phyloP scores from a whole-genome alignment of 2,329 filamentous ascomycete genomes.

The Cytospora schulzeri region DNA sequence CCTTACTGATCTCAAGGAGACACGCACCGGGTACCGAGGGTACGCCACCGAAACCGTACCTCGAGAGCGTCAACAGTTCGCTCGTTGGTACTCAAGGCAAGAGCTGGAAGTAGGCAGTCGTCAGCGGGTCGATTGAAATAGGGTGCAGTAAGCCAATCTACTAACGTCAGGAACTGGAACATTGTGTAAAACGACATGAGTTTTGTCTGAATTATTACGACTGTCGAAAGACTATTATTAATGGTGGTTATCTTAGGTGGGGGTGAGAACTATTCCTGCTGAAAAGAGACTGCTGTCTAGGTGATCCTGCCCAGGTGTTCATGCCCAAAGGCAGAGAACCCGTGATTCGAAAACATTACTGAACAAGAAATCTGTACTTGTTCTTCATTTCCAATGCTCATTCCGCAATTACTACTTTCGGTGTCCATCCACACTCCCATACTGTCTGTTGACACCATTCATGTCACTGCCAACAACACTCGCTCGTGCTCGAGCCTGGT shows the following conservation, averaged over 20 bases:
- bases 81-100: too few relatives aligned
- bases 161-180: background rate
- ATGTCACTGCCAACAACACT: background rate
- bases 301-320: background rate
- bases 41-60: too few relatives aligned
- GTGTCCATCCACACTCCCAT: background rate
- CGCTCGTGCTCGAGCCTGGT: background rate
- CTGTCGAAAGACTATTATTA: background rate
- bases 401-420: background rate
- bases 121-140: too few relatives aligned
- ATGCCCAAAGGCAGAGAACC: background rate
- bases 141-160: background rate
- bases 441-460: background rate
- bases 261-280: slow-evolving; percentile 7
- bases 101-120: too few relatives aligned
- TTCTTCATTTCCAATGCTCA: background rate
- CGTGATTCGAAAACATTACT: background rate
- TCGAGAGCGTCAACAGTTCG: too few relatives aligned
- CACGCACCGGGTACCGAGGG: too few relatives aligned
- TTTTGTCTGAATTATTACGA: slow-evolving; percentile 7
- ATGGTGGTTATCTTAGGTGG: slow-evolving; percentile 16
- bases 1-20: too few relatives aligned
- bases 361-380: background rate
- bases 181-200: background rate
- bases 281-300: slow-evolving; percentile 6